Base-by-base conservation (phyloP, 768 basidiomycete species). In the Terana coerulea region DNA sequence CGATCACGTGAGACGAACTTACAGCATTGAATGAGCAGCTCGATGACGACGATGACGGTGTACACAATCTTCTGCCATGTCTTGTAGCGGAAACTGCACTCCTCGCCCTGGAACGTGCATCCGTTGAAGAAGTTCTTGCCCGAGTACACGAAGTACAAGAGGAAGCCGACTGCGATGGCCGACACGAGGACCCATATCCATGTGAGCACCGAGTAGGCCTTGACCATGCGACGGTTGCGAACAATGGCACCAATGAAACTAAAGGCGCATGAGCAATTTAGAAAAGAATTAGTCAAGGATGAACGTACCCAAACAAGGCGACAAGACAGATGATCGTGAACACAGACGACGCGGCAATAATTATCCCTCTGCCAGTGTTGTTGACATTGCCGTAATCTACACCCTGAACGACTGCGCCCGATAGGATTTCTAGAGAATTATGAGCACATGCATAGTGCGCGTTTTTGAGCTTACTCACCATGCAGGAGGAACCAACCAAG, bases 241-340 rank as follows among this genome's bases (percentile, higher is more conserved):
- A 53, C 21, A 43, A 66, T 54, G 4, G 64, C 54, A 30, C 64
- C 64, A 52, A 66, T 45, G 59, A 62, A 64, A 19, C 64, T 66
- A 53, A 39, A 19, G 17, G 14, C 43, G 43, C 22, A 26, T 3
- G 28, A 2, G 21, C 4, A n/a, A n/a, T n/a, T n/a, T n/a, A n/a
- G n/a, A n/a, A n/a, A n/a, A n/a, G n/a, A n/a, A n/a, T n/a, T n/a
- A n/a, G n/a, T n/a, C n/a, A n/a, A n/a, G n/a, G n/a, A n/a, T 5
- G 15, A 37, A 59, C 63, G 26, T 29, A 66, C 64, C 64, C 63
- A 31, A 61, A 56, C 41, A 66, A 52, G n/a, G 61, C 55, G 33
- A 61, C 51, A 45, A 66, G 53, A 1, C 59, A 35, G 49, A 61
- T 49, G 46, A 64, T 28, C 30, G 63, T 59, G 56, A 56, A 61